Evolutionary conservation across 805 yeast species (phyloP), one percentile per base, ranked within the genome.

Genomic region (Isabelozyma gotoi): DNA sequence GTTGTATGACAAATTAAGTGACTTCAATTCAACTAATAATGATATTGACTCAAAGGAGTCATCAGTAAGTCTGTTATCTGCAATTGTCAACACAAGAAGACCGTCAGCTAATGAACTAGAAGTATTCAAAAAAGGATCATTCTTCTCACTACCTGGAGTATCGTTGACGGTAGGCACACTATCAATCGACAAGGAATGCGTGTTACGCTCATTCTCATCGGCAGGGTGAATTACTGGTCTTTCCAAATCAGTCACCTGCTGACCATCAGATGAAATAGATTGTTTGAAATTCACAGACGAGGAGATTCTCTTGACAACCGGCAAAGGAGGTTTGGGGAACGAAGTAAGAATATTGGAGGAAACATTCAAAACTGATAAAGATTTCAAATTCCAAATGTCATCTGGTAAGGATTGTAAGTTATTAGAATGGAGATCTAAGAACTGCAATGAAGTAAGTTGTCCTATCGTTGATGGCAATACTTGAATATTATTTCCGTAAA

Each of bases 31-130:
- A 1, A 68, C 59, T 48, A 88, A 76, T 38, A 75, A 65, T 5
- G 87, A 77, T 24, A 94, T 68, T 3, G 80, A 73, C 42, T 84
- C 85, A 64, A 91, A 83, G 46, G 84, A 80, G 5, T 84, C 85
- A 57, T 92, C 97, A 19, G 75, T 77, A 27, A 94, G 74, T 49
- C 89, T 82, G 60, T 94, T 94, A 59, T 92, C 98, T 11, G 94
- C 86, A 33, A 89, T 69, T 33, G 81, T 76, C 32, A 94, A 74
- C 18, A 71, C 67, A 43, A 75, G 62, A 45, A 90, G 67, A 21
- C 80, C 74, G 40, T 74, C 75, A 1, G 83, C 74, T 39, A 80
- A 55, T 0, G 75, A 60, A 3, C 47, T 38, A 2, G 58, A 48
- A 7, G 40, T 38, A 17, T 16, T 36, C 16, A 20, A 4, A 12